Evolutionary conservation across 2,329 filamentous ascomycete species (phyloP).

Genomic region (Colletotrichum higginsianum): DNA sequence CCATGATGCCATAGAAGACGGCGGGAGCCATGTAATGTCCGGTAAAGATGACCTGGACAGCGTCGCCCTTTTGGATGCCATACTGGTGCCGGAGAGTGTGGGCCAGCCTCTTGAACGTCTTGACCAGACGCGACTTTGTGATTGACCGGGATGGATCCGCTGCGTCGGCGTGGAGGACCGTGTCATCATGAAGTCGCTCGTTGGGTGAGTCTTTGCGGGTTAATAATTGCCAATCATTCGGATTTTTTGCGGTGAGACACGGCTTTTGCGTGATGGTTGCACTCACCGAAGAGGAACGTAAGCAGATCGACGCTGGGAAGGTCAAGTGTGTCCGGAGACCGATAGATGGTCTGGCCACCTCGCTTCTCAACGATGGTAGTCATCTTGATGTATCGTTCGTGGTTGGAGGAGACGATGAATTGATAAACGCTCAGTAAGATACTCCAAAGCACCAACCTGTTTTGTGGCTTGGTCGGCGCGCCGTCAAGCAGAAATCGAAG

Average conservation of each 20-base stretch:
- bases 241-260: background rate
- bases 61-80: slow-evolving; percentile 62
- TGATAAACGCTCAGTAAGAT: background rate
- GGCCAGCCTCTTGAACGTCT: slow-evolving; percentile 66
- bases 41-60: slow-evolving; percentile 70
- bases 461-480: background rate
- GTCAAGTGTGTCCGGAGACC: slow-evolving; percentile 48
- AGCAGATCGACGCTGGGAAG: slow-evolving; percentile 60
- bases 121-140: slow-evolving; percentile 66
- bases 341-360: slow-evolving; percentile 54
- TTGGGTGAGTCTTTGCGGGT: slow-evolving; percentile 10
- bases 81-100: slow-evolving; percentile 68
- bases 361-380: slow-evolving; percentile 39
- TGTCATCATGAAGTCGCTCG: slow-evolving; percentile 57
- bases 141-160: slow-evolving; percentile 66
- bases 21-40: slow-evolving; percentile 69
- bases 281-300: slow-evolving; percentile 60
- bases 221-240: background rate
- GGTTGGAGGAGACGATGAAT: background rate
- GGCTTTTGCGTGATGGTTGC: background rate
- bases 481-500: too few species aligned
- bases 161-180: slow-evolving; percentile 70
- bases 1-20: slow-evolving; percentile 70
- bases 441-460: too few species aligned
- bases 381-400: slow-evolving; percentile 6